Evolutionary conservation across 2,329 filamentous ascomycete genomes (phyloP), one percentile per base, ranked within the genome.

Genomic region (Colletotrichum paranaense): DNA sequence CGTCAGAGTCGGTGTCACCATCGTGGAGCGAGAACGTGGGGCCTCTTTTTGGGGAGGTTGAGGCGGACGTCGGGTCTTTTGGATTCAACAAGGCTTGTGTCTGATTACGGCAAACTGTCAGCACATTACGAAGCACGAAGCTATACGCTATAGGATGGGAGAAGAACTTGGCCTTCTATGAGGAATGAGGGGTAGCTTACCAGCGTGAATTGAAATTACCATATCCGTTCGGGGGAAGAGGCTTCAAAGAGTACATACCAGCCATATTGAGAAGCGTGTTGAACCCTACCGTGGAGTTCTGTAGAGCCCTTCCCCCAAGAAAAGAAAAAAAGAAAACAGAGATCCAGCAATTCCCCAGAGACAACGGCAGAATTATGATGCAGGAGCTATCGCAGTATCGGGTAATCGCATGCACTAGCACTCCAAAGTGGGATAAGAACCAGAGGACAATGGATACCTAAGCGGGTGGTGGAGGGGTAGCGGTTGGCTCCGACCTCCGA

Each of bases 221-320:
- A 38, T 19, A 24, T 55, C 46, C 8, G 8, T n/a, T 62, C 38
- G 30, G 67, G 60, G 59, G 72, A 53, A 55, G 60, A 71, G 30
- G 35, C 63, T 32, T 67, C 66, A 56, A 57, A 60, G n/a, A 16
- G 60, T 59, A 75, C 75, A 60, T 76, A 76, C 75, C 75, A 75
- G 73, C 73, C 75, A 76, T 76, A 28, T 52, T 52, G 46, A 67
- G 22, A 67, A 32, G 19, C 67, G 57, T 52, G 53, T 58, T 30
- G 22, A 57, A 57, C 62, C 22, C 66, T 55, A 46, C n/a, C 55
- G 56, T 14, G 19, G 26, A 62, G 66, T 62, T 4, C 53, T 58
- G 32, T 26, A 64, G 19, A 69, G 32, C 60, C 53, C 70, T 73
- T 57, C 70, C 66, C 66, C 62, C 59, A 59, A 4, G 59, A 26